Evolutionary conservation across 306 rosid species (phyloP).

Genomic region (Quercus parvula): DNA sequence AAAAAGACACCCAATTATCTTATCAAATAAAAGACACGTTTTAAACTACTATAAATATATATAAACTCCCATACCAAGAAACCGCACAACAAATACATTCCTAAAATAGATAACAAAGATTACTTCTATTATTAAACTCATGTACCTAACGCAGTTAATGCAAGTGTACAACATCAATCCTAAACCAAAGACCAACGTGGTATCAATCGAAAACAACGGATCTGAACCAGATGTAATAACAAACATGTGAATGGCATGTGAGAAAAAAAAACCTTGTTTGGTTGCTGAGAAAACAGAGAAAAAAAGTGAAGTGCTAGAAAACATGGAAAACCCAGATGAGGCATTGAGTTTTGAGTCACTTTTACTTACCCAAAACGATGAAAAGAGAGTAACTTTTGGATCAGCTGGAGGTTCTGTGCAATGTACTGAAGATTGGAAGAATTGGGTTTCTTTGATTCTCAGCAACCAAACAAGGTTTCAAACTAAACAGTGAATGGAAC

Average conservation of each 20-base stretch:
- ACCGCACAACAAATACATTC: neutral
- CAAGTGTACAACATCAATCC: neutral
- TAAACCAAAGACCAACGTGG: slow-evolving; percentile 22
- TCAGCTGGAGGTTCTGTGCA: slow-evolving; percentile 1
- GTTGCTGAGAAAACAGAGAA: slow-evolving; percentile 1
- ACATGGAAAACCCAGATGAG: slow-evolving; percentile 1
- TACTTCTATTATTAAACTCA: slow-evolving; percentile 11
- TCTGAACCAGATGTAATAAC: neutral
- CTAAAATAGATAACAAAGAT: slow-evolving; percentile 10
- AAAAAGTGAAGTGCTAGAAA: slow-evolving; percentile 2
- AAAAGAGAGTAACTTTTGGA: neutral
- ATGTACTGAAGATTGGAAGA: slow-evolving; percentile 11
- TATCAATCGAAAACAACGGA: slow-evolving; percentile 18
- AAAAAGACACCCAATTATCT: neutral
- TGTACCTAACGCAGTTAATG: neutral
- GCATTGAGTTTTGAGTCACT: neutral
- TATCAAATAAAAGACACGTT: neutral
- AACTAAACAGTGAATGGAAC: neutral
- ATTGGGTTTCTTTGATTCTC: slow-evolving; percentile 11
- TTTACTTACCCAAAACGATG: no score
- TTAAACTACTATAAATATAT: neutral
- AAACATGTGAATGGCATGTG: slow-evolving; percentile 12
- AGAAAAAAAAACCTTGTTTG: neutral
- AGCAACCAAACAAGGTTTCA: slow-evolving; percentile 17
- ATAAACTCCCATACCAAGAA: neutral